A percentile compares a stretch with the other conserved stretches of the same genome.
phyloP scores from a whole-genome alignment of 352 stramenopile genomes.

The Phytopythium chamaehyphon region DNA sequence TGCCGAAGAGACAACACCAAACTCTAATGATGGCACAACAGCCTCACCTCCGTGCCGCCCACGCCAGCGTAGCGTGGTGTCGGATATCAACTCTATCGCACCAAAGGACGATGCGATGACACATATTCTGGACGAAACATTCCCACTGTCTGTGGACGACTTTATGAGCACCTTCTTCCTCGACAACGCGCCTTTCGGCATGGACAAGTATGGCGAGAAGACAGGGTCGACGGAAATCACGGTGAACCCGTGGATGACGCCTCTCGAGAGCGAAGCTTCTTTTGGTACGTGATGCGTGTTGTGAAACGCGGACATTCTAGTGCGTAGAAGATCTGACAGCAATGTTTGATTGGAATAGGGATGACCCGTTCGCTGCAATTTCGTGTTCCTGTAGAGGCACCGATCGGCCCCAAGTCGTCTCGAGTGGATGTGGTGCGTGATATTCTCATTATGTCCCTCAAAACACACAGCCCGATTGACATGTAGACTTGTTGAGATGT shows the following conservation, averaged over 20 bases:
- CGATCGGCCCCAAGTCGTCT: slow-evolving; percentile 78
- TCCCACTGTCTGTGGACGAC: slow-evolving; percentile 53
- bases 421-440: slow-evolving; percentile 64
- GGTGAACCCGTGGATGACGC: slow-evolving; percentile 58
- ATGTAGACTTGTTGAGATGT: background rate
- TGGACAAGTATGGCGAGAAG: slow-evolving; percentile 56
- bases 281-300: slow-evolving; percentile 20
- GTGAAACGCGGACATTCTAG: background rate
- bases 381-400: slow-evolving; percentile 68
- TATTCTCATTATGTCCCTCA: background rate
- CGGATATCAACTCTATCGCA: slow-evolving; percentile 50
- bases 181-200: slow-evolving; percentile 62
- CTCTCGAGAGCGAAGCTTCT: slow-evolving; percentile 33
- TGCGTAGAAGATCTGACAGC: background rate
- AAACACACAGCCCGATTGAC: slow-evolving; percentile 3
- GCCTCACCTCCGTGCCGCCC: slow-evolving; percentile 5
- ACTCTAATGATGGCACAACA: background rate
- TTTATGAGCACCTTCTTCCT: slow-evolving; percentile 72
- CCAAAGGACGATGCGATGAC: slow-evolving; percentile 78
- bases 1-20: too few relatives aligned
- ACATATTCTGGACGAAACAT: slow-evolving; percentile 51
- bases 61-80: slow-evolving; percentile 42
- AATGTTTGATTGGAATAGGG: slow-evolving; percentile 19
- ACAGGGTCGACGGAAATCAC: slow-evolving; percentile 73
- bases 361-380: slow-evolving; percentile 72